A percentile compares a stretch with the other conserved stretches of the same genome.
These are phyloP conservation scores for Vaccinium macrocarpon DNA, from an alignment of 148 eudicot species.

Conservation along the genomic window DNA sequence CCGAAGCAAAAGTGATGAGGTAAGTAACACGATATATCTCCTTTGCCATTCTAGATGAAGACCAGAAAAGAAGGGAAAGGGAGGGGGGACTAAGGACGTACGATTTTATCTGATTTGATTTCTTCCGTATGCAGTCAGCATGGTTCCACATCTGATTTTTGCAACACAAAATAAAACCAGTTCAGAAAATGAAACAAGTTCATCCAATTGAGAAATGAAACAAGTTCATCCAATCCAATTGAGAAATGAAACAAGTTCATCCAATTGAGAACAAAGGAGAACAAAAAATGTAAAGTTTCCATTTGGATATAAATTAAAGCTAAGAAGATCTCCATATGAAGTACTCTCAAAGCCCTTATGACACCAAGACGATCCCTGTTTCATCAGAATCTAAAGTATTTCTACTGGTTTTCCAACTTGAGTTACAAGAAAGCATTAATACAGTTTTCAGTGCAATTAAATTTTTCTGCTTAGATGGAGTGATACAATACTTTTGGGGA, in stretches of 20 bases:
- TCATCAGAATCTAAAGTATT: background rate
- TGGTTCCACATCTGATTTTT: conserved; percentile 92
- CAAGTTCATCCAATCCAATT: background rate
- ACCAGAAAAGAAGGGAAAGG: background rate
- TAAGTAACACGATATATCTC: conserved; percentile 10
- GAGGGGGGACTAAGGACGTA: conserved; percentile 27
- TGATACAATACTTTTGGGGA: background rate
- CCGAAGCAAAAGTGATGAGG: background rate
- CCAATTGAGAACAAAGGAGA: background rate
- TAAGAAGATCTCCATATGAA: background rate
- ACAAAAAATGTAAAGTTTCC: background rate
- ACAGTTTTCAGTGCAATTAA: background rate
- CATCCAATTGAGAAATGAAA: background rate
- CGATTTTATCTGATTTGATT: conserved; percentile 84
- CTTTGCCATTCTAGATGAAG: background rate
- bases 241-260: background rate
- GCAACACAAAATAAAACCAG: conserved; percentile 16
- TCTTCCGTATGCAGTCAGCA: conserved; percentile 75
- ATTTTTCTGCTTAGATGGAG: background rate
- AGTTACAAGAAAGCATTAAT: background rate
- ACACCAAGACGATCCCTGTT: background rate
- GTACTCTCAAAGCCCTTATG: background rate
- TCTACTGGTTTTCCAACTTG: too few species aligned
- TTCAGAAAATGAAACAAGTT: background rate
- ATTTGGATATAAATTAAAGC: background rate